Percentiles rank a stretch among this genome's conserved stretches.
Conservation (phyloP, 257 asterid genomes). For the Gentiana macrophylla region DNA sequence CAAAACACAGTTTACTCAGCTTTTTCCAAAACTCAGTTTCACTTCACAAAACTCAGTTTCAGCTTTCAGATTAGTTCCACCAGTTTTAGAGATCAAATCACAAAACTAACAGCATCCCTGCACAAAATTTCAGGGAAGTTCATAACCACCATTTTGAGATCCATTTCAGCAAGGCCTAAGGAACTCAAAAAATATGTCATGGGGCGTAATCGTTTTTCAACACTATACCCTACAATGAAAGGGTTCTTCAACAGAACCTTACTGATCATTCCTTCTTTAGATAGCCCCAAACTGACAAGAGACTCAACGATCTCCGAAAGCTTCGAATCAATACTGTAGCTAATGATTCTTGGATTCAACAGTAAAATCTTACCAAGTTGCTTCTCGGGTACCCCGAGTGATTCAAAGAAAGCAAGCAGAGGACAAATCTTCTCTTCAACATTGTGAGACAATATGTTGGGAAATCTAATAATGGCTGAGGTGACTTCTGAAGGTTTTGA, state of each 20-base stretch:
- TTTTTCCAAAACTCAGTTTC: too few relatives aligned
- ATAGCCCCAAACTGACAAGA: constrained; percentile 55
- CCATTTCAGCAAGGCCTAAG: constrained; percentile 52
- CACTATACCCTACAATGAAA: constrained; percentile 71
- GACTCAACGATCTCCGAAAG: constrained; percentile 70
- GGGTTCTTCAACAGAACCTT: constrained; percentile 77
- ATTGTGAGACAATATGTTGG: constrained; percentile 73
- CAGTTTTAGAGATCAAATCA: too few relatives aligned
- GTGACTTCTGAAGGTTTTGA: constrained; percentile 81
- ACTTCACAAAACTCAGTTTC: too few relatives aligned
- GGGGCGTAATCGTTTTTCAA: constrained; percentile 65
- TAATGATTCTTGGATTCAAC: constrained; percentile 71
- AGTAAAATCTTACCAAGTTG: constrained; percentile 80
- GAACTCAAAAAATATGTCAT: constrained; percentile 66
- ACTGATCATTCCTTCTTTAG: constrained; percentile 64
- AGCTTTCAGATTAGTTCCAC: too few relatives aligned
- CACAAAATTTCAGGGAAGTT: constrained; percentile 78
- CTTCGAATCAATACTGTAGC: constrained; percentile 87
- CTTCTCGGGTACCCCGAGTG: constrained; percentile 78
- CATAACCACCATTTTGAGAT: constrained; percentile 51
- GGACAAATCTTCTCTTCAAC: constrained; percentile 95
- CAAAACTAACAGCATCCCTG: constrained; percentile 49
- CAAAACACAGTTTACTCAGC: too few relatives aligned
- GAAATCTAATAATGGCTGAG: constrained; percentile 76
- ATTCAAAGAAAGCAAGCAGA: constrained; percentile 81